Evolutionary conservation across 257 asterid genomes (phyloP).

Genomic region (Nicotiana tabacum): DNA sequence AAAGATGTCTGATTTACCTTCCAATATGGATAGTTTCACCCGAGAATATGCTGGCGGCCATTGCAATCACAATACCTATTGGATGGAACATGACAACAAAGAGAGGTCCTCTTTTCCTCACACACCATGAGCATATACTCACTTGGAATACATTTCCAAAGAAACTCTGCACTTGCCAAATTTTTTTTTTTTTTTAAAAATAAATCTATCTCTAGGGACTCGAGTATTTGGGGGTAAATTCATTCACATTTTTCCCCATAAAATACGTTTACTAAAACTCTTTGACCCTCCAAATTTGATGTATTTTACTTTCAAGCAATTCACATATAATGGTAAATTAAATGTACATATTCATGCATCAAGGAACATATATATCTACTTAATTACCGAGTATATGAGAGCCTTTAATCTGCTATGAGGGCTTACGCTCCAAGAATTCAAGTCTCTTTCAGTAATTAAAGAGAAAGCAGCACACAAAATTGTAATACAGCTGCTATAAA

Average conservation of each 20-base stretch:
- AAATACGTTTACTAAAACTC: no score
- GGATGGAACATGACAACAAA: constrained; percentile 68
- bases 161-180: constrained; percentile 29
- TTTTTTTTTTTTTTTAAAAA: no score
- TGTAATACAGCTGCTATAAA: constrained; percentile 55
- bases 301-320: no score
- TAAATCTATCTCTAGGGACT: no score
- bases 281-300: no score
- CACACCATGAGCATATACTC: constrained; percentile 50
- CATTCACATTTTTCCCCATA: no score
- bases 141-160: constrained; percentile 66
- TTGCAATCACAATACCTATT: constrained; percentile 45
- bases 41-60: constrained; percentile 35
- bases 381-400: constrained; percentile 53
- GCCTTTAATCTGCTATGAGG: constrained; percentile 40
- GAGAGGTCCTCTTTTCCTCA: constrained; percentile 56
- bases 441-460: constrained; percentile 33
- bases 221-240: no score
- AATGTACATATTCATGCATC: not conserved
- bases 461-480: constrained; percentile 42
- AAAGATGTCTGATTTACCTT: constrained; percentile 29
- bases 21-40: constrained; percentile 63
- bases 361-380: not conserved
- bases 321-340: no score
- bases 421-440: constrained; percentile 46